Percentiles rank a stretch among this genome's conserved stretches.
Evolutionary conservation across 192 early-diverging fungal genomes (phyloP).

Genomic region (Jimgerdemannia lactiflua): DNA sequence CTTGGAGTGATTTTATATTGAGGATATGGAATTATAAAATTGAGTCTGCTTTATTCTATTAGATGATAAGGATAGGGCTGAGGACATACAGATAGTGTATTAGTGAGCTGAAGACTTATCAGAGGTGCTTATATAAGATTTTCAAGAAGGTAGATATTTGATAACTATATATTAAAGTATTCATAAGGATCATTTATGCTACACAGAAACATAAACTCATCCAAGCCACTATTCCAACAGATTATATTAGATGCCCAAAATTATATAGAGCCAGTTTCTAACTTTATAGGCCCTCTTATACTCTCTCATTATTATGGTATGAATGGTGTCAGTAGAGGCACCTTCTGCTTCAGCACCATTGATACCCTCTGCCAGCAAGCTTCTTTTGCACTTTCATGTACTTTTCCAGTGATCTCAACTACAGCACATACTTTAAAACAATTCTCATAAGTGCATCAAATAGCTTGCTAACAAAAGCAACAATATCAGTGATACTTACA

Average conservation of each 20-base stretch:
- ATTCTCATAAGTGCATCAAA: too few relatives aligned
- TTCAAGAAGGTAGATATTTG: conserved; percentile 21
- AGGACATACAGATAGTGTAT: conserved; percentile 27
- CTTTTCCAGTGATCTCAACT: too few relatives aligned
- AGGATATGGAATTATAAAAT: conserved; percentile 42
- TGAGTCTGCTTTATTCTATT: conserved; percentile 34
- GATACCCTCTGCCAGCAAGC: too few relatives aligned
- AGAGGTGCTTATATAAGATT: conserved; percentile 27
- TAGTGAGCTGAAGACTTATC: conserved; percentile 10
- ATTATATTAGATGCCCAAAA: conserved; percentile 35
- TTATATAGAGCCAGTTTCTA: conserved; percentile 29
- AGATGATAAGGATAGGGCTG: conserved; percentile 20
- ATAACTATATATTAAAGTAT: too few relatives aligned
- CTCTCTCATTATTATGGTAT: conserved; percentile 31
- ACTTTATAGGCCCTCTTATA: conserved; percentile 34
- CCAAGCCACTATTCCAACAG: too few relatives aligned
- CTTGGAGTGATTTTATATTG: conserved; percentile 52
- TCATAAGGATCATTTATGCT: too few relatives aligned
- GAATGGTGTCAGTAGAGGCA: neutral
- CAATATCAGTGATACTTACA: conserved; percentile 33
- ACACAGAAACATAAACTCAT: too few relatives aligned
- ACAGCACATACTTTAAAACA: too few relatives aligned
- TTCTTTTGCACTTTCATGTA: too few relatives aligned
- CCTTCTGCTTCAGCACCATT: too few relatives aligned
- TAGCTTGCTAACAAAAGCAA: neutral